These are phyloP conservation scores for Chrysopogon serrulatus DNA, from an alignment of 176 grass and related monocot species.

Conservation along the genomic window DNA sequence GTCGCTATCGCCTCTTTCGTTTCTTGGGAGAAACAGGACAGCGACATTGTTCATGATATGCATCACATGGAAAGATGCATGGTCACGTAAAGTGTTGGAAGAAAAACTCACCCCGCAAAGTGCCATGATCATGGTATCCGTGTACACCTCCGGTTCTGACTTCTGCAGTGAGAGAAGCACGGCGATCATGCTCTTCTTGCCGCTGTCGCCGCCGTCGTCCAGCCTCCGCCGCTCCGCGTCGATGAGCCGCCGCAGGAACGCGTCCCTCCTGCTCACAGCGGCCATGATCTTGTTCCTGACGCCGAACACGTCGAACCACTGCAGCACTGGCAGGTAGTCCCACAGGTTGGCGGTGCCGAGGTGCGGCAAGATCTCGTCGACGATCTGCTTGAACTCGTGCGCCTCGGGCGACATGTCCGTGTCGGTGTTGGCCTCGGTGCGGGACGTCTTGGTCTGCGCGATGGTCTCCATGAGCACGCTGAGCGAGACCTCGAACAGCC, in stretches of 20 bases:
- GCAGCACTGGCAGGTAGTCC: constrained; percentile 45
- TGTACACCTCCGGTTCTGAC: constrained; percentile 37
- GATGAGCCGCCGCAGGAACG: constrained; percentile 26
- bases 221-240: constrained; percentile 15
- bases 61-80: no score
- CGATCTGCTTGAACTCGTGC: constrained; percentile 6
- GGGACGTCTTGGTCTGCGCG: constrained; percentile 20
- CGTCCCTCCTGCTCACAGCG: not conserved
- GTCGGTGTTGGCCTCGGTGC: not conserved
- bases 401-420: constrained; percentile 15
- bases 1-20: no score
- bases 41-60: no score
- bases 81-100: not conserved
- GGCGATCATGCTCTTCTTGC: constrained; percentile 27
- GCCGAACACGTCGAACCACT: constrained; percentile 22
- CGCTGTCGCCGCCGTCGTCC: not conserved
- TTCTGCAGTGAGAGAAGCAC: constrained; percentile 25
- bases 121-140: constrained; percentile 29
- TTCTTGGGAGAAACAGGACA: no score
- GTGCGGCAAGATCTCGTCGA: not conserved
- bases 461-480: constrained; percentile 47
- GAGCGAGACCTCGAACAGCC: constrained; percentile 40
- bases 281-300: constrained; percentile 5
- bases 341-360: constrained; percentile 4
- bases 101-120: constrained; percentile 22